Evolutionary conservation across 2,329 filamentous ascomycete genomes (phyloP).

Genomic region (Ilyonectria sp.): DNA sequence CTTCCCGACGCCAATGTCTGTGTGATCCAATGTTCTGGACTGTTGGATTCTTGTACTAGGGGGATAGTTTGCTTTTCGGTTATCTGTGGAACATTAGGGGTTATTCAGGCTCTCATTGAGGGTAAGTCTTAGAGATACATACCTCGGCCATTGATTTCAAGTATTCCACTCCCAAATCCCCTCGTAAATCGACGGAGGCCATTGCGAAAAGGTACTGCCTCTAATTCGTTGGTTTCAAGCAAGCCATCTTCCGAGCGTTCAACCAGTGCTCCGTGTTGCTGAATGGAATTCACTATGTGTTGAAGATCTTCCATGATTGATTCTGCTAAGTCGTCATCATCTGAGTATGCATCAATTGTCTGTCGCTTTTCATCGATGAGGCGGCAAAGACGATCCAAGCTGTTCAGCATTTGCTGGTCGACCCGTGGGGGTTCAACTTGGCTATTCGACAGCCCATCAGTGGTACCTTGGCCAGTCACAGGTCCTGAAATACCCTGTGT

Average conservation of each 20-base stretch:
- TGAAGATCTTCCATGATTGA: conserved; percentile 10
- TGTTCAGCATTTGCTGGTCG: background rate
- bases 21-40: background rate
- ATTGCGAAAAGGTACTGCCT: background rate
- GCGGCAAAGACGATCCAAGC: conserved; percentile 8
- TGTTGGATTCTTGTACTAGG: background rate
- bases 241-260: background rate
- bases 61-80: background rate
- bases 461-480: background rate
- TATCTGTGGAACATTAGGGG: background rate
- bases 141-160: conserved; percentile 2
- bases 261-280: background rate
- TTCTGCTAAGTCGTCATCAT: conserved; percentile 2
- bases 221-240: background rate
- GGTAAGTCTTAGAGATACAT: background rate
- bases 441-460: background rate
- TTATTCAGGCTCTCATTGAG: background rate
- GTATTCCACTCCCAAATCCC: background rate
- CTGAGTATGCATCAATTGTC: conserved; percentile 7
- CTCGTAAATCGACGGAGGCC: conserved; percentile 10
- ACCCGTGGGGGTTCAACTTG: background rate
- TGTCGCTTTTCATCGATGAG: conserved; percentile 9
- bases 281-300: background rate
- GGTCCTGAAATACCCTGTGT: accelerated
- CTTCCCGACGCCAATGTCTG: conserved; percentile 1